Evolutionary conservation across 345 rosid genomes (phyloP).

Genomic region (Sisymbrium irio): DNA sequence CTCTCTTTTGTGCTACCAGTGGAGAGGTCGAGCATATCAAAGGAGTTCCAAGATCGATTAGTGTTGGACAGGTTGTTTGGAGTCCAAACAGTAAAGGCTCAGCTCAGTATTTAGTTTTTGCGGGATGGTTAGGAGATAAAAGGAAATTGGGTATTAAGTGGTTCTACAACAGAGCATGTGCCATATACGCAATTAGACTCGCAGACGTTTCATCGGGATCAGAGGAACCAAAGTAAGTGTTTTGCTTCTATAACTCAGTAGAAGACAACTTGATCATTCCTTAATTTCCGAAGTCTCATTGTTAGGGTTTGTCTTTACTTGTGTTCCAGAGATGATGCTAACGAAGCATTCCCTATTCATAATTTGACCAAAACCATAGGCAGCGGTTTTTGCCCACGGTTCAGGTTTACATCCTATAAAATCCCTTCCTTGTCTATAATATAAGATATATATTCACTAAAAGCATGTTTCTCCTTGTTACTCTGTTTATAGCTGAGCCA

Average conservation of each 20-base stretch:
- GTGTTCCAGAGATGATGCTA: constrained; percentile 48
- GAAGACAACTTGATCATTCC: constrained; percentile 7
- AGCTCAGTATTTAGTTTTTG: constrained; percentile 68
- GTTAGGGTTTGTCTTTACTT: constrained; percentile 10
- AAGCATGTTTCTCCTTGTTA: background rate
- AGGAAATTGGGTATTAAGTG: constrained; percentile 91
- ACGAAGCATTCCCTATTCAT: constrained; percentile 40
- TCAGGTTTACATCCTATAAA: constrained; percentile 58
- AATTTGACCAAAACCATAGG: constrained; percentile 70
- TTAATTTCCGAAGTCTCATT: background rate
- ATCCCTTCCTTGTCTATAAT: background rate
- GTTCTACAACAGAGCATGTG: constrained; percentile 82
- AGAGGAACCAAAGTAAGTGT: constrained; percentile 49
- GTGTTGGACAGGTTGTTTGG: constrained; percentile 95
- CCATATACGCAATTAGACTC: constrained; percentile 56
- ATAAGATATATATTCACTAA: background rate
- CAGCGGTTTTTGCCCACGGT: constrained; percentile 73
- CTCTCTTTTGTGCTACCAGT: constrained; percentile 37
- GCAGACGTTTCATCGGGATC: constrained; percentile 39
- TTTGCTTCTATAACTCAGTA: constrained; percentile 4
- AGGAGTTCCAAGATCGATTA: constrained; percentile 71
- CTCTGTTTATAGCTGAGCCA: background rate
- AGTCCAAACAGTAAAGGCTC: constrained; percentile 50
- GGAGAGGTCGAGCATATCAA: constrained; percentile 64
- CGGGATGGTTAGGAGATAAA: constrained; percentile 71